Conservation (phyloP, 1,139 yeast species). For the Lodderomyces theae region DNA sequence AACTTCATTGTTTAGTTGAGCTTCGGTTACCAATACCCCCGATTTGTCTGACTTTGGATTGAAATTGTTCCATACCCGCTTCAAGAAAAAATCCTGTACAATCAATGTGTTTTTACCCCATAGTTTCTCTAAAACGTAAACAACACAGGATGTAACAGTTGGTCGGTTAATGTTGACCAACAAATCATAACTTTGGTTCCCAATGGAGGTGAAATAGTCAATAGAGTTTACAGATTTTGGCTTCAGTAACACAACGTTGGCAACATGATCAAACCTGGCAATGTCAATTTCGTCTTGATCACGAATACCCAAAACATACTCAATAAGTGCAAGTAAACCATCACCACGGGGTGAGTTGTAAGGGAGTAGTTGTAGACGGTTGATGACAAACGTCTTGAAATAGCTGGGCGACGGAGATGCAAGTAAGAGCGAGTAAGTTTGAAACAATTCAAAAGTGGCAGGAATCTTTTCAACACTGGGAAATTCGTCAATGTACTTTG, state of each 20-base stretch:
- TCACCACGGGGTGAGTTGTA: conserved; percentile 49
- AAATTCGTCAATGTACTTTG: conserved; percentile 13
- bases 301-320: conserved; percentile 72
- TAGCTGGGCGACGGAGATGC: conserved; percentile 39
- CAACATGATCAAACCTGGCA: conserved; percentile 63
- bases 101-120: conserved; percentile 53
- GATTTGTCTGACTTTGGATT: conserved; percentile 26
- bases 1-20: conserved; percentile 57
- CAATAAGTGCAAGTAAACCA: conserved; percentile 72
- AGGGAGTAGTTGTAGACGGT: conserved; percentile 53
- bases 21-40: conserved; percentile 28
- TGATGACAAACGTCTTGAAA: conserved; percentile 44
- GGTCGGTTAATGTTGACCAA: conserved; percentile 63
- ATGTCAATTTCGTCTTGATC: conserved; percentile 68
- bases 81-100: conserved; percentile 57
- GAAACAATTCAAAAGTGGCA: conserved; percentile 60
- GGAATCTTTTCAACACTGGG: conserved; percentile 30
- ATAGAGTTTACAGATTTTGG: conserved; percentile 51
- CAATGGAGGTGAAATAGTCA: conserved; percentile 54
- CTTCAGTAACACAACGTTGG: conserved; percentile 57
- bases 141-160: conserved; percentile 54
- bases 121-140: conserved; percentile 53
- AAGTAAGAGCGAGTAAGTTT: conserved; percentile 52
- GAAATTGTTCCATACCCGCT: conserved; percentile 44
- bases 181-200: conserved; percentile 56